Percentiles rank a stretch among this genome's conserved stretches.
Conservation (phyloP, 139 green algal genomes). For the Micractinium sp. region DNA sequence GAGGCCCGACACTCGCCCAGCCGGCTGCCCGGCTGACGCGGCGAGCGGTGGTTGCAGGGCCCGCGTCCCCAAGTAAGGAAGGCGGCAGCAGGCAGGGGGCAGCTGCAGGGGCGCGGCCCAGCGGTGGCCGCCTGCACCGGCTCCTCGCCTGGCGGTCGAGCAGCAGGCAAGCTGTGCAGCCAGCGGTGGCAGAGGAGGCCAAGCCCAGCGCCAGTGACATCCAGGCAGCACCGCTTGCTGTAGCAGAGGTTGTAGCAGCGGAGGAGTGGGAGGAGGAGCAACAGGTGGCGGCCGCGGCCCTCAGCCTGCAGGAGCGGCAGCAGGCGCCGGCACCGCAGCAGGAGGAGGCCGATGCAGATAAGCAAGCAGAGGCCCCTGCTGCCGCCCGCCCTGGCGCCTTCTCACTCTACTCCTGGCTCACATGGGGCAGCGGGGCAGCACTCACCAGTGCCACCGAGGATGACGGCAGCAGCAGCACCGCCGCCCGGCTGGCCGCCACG, state of each 20-base stretch:
- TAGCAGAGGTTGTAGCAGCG: background rate
- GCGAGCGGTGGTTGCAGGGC: background rate
- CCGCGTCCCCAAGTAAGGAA: background rate
- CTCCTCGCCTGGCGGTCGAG: conserved; percentile 8
- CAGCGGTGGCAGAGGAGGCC: background rate
- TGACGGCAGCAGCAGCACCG: background rate
- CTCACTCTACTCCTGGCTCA: conserved; percentile 18
- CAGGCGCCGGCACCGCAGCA: background rate
- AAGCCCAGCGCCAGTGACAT: background rate
- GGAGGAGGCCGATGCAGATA: background rate
- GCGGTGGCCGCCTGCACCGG: background rate
- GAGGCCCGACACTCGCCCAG: background rate
- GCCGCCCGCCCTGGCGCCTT: background rate
- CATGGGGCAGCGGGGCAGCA: background rate
- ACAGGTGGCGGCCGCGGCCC: background rate
- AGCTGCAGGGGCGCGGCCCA: background rate
- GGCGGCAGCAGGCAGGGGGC: background rate
- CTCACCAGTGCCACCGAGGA: background rate
- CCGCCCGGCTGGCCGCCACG: background rate
- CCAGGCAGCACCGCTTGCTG: background rate
- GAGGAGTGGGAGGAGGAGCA: background rate
- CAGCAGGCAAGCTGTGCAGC: too few relatives aligned
- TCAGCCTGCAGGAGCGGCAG: background rate
- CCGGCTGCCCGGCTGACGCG: background rate
- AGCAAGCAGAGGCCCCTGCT: background rate